Conservation (phyloP, 441 rosid genomes). For the Gossypium lobatum region DNA sequence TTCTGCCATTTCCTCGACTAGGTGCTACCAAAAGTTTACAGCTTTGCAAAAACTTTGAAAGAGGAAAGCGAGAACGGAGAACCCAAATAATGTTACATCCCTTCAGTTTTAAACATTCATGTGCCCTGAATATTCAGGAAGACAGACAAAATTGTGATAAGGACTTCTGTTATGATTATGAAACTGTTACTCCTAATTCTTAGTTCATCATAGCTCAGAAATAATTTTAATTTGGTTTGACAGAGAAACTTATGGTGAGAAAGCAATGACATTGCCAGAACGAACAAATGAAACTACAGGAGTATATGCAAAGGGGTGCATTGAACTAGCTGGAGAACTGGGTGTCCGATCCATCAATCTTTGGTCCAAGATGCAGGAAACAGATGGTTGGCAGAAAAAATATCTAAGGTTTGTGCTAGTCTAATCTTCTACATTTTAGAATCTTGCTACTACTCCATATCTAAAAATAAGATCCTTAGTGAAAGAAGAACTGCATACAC, state of each 20-base stretch:
- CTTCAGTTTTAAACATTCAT: neutral
- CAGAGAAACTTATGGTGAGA: constrained; percentile 70
- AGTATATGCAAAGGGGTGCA: constrained; percentile 58
- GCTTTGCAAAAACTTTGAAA: neutral
- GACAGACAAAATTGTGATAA: neutral
- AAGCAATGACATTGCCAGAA: constrained; percentile 64
- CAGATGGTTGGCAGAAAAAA: constrained; percentile 70
- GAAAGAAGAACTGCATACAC: neutral
- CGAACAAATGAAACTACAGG: constrained; percentile 83
- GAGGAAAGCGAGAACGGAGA: neutral
- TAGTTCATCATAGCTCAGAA: neutral
- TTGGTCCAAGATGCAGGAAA: constrained; percentile 91
- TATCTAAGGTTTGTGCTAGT: constrained; percentile 54
- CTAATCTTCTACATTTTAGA: neutral
- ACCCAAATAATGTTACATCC: neutral
- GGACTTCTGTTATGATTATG: neutral
- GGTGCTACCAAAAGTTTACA: neutral
- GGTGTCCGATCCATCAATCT: constrained; percentile 51
- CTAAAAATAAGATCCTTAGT: neutral
- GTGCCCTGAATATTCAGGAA: neutral
- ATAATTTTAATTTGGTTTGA: constrained; percentile 6
- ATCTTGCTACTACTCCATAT: neutral
- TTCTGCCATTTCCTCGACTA: neutral
- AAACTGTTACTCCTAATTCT: neutral
- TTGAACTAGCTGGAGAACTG: constrained; percentile 59